phyloP scores from a whole-genome alignment of 345 rosid genomes.

The Linum lewisii region DNA sequence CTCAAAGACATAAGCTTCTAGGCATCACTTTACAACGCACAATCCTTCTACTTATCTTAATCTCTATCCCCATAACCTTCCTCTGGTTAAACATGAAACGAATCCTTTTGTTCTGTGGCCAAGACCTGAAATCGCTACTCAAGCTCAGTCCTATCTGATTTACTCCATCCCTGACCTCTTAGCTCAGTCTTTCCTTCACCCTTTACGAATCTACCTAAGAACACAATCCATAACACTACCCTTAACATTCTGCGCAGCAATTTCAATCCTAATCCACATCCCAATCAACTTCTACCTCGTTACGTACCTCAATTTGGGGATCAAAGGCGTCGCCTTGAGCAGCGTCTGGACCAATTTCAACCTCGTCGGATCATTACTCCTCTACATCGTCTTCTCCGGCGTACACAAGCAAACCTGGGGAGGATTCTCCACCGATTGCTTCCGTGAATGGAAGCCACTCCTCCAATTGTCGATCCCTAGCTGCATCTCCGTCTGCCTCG shows the following conservation, averaged over 20 bases:
- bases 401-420: background rate
- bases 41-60: background rate
- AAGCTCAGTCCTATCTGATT: background rate
- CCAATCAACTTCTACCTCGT: slow-evolving; percentile 2
- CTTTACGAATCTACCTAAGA: slow-evolving; percentile 1
- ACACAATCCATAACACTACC: slow-evolving; percentile 3
- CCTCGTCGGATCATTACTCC: background rate
- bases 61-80: background rate
- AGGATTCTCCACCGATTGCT: background rate
- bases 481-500: slow-evolving; percentile 6
- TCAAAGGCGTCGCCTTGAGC: slow-evolving; percentile 4
- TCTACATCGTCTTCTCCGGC: slow-evolving; percentile 2
- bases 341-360: slow-evolving; percentile 2
- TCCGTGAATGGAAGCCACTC: background rate
- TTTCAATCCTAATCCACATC: background rate
- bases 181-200: slow-evolving; percentile 1
- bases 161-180: background rate
- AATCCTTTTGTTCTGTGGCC: slow-evolving; percentile 2
- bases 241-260: background rate
- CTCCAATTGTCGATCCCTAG: background rate
- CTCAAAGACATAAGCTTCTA: background rate
- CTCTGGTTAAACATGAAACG: slow-evolving; percentile 2
- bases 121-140: background rate
- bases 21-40: background rate
- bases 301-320: background rate